phyloP scores from a whole-genome alignment of 768 basidiomycete genomes.

The Calocybe cyanea region DNA sequence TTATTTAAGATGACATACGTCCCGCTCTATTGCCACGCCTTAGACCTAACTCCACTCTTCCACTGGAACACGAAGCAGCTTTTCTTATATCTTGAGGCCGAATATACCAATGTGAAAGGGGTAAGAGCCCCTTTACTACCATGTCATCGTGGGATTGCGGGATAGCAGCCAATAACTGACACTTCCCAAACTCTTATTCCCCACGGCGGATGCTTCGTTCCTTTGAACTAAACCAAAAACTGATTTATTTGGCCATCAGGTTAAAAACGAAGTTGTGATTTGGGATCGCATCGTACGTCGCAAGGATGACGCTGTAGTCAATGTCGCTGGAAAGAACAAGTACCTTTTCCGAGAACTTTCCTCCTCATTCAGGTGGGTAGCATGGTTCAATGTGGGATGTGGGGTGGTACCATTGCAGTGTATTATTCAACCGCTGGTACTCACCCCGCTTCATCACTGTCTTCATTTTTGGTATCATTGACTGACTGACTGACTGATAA shows the following conservation, averaged over 20 bases:
- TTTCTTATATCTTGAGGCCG: slow-evolving; percentile 82
- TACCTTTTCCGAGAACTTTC: slow-evolving; percentile 79
- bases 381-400: slow-evolving; percentile 4
- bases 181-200: neutral
- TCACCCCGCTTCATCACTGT: neutral
- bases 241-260: slow-evolving; percentile 28
- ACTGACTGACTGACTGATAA: slow-evolving; percentile 5
- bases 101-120: slow-evolving; percentile 70
- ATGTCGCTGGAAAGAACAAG: slow-evolving; percentile 70
- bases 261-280: slow-evolving; percentile 75
- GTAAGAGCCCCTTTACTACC: slow-evolving; percentile 42
- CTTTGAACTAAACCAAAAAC: too few relatives aligned
- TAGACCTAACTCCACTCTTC: slow-evolving; percentile 82
- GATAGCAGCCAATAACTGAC: neutral
- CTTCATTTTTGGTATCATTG: neutral
- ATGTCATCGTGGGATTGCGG: neutral
- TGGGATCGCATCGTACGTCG: slow-evolving; percentile 92
- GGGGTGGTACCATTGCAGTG: too few relatives aligned
- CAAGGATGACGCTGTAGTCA: slow-evolving; percentile 68
- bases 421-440: too few relatives aligned
- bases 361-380: slow-evolving; percentile 67
- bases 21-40: neutral
- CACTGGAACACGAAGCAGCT: slow-evolving; percentile 98
- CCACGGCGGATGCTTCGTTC: neutral
- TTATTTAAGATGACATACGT: neutral